Base-by-base conservation (phyloP, 1,139 yeast genomes). In the Debaryomycetaceae sp. region DNA sequence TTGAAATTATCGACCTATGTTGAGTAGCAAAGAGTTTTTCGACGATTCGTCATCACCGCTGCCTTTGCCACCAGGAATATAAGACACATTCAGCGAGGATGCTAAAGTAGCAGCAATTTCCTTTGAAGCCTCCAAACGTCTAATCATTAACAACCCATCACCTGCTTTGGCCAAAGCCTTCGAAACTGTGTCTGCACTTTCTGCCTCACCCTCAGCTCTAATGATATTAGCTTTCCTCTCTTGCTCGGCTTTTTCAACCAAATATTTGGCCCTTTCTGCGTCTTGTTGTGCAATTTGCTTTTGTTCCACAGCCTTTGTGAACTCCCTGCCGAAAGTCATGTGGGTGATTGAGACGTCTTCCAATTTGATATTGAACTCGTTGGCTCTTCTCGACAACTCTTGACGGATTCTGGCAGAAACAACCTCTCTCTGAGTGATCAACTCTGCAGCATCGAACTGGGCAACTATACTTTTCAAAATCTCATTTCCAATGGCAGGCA, bases 251-350 rank as follows among this genome's bases (percentile, higher is more conserved):
- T 86, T 87, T 63, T 91, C 97, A 43, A 95, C 99, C 49, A 90
- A 76, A 65, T 82, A 95, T 60, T 87, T 86, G 47, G 98, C 97
- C 57, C 99, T 81, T 72, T 95, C 99, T 23, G 99, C 98, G 62
- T 95, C 99, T 70, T 95, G 99, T 72, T 93, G 99, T 31, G 99
- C 99, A 68, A 95, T 95, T 69, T 95, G 99, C 70, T 95, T 95
- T 72, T 89, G 96, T 71, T 95, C 99, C 47, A 93, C 99, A 23
- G 99, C 98, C 69, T 89, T 91, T 47, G 99, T 95, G 72, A 95
- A 95, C 63, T 95, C 99, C 55, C 80, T 81, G 45, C 99, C 99
- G 66, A 95, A 95, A 1, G 97, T 88, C 91, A 95, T 85, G 70
- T 95, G 99, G 22, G 99, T 95, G 54, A 95, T 95, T 27, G 97